These are phyloP conservation scores for Porphyrellus cyaneotinctus DNA, from an alignment of 768 basidiomycete genomes.

Conservation along the genomic window DNA sequence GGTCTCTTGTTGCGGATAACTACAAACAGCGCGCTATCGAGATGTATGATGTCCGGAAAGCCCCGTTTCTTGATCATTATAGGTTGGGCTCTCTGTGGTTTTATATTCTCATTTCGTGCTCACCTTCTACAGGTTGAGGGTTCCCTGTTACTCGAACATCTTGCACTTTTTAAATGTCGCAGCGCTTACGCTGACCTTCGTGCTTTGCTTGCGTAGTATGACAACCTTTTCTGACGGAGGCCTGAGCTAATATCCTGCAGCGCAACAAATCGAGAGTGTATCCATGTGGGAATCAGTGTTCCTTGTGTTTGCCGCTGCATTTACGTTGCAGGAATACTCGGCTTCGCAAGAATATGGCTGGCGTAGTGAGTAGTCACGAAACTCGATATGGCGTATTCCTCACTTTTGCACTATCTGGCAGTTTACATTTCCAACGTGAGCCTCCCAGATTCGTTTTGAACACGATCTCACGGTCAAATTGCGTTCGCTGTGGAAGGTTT, in stretches of 20 bases:
- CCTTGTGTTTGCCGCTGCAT: conserved; percentile 71
- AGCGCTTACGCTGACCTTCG: conserved; percentile 61
- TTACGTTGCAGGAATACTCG: conserved; percentile 84
- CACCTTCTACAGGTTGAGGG: conserved; percentile 54
- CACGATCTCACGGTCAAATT: not conserved
- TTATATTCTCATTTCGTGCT: not conserved
- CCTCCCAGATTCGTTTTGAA: not conserved
- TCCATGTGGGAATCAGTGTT: conserved; percentile 69
- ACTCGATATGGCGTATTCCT: not conserved
- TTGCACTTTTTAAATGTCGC: conserved; percentile 79
- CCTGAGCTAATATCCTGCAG: conserved; percentile 35
- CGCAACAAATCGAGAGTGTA: conserved; percentile 47
- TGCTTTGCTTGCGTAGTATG: conserved; percentile 73
- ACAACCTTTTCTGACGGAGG: not conserved
- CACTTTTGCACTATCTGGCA: conserved; percentile 13
- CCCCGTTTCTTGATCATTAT: conserved; percentile 82
- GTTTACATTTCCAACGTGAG: conserved; percentile 83
- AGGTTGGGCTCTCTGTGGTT: conserved; percentile 37
- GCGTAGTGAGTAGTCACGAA: conserved; percentile 58
- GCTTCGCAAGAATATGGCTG: conserved; percentile 84
- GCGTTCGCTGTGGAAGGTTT: conserved; percentile 49
- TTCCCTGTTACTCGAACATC: conserved; percentile 74
- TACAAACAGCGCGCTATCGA: conserved; percentile 79
- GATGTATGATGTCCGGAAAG: conserved; percentile 61
- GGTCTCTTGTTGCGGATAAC: conserved; percentile 84